Percentiles rank a stretch among this genome's conserved stretches.
phyloP scores from a whole-genome alignment of 495 filamentous ascomycete genomes.

The Talaromyces liani region DNA sequence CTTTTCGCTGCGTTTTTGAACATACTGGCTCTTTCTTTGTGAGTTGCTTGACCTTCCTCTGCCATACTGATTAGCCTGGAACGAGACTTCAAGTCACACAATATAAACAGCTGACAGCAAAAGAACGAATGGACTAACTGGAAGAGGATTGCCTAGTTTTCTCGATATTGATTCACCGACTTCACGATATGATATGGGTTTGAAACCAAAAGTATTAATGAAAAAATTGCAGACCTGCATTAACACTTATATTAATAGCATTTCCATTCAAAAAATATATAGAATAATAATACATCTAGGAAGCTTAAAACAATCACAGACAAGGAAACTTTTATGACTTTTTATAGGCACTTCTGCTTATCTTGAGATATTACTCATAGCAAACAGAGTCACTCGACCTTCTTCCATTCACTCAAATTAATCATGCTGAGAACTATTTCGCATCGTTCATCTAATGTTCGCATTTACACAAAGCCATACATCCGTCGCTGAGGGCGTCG shows the following conservation, averaged over 20 bases:
- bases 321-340: too few species aligned
- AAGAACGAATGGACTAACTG: background rate
- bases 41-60: background rate
- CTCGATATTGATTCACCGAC: background rate
- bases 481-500: background rate
- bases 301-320: background rate
- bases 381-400: background rate
- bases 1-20: background rate
- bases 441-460: background rate
- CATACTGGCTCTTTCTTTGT: background rate
- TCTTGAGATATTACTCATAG: background rate
- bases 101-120: background rate
- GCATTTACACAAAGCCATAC: background rate
- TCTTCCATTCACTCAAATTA: background rate
- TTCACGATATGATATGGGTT: background rate
- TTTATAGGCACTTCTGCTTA: too few species aligned
- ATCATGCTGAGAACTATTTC: background rate
- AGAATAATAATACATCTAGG: too few species aligned
- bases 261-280: too few species aligned
- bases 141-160: background rate
- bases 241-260: too few species aligned
- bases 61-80: background rate
- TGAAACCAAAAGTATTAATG: background rate
- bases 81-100: background rate
- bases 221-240: background rate